These are phyloP conservation scores for Dothistroma septosporum DNA, from an alignment of 2,329 filamentous ascomycete species.

Conservation along the genomic window DNA sequence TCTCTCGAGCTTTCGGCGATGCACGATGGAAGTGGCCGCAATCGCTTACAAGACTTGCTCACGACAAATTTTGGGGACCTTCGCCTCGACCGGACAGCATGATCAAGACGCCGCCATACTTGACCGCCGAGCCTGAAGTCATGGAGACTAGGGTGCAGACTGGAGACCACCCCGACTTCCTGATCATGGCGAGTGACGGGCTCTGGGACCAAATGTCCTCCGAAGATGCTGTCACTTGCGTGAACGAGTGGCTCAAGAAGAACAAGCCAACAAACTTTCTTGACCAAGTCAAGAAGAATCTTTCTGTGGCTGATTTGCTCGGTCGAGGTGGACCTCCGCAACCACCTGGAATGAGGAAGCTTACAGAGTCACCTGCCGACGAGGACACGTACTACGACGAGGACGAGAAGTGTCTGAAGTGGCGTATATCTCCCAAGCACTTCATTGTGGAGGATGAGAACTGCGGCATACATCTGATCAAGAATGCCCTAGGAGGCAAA, in stretches of 20 bases:
- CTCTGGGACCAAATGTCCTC: slow-evolving; percentile 48
- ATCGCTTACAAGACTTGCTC: slow-evolving; percentile 45
- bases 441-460: slow-evolving; percentile 52
- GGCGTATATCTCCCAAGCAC: slow-evolving; percentile 41
- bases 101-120: slow-evolving; percentile 58
- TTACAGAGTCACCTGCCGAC: slow-evolving; percentile 8
- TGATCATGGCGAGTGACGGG: slow-evolving; percentile 65
- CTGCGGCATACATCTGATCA: slow-evolving; percentile 49
- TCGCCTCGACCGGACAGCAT: slow-evolving; percentile 41
- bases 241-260: slow-evolving; percentile 55
- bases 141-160: slow-evolving; percentile 52
- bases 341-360: slow-evolving; percentile 12
- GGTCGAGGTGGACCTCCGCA: background rate
- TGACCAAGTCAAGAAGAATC: slow-evolving; percentile 6
- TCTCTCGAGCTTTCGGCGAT: slow-evolving; percentile 66
- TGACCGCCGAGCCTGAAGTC: slow-evolving; percentile 64
- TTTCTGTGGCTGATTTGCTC: slow-evolving; percentile 4
- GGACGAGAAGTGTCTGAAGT: slow-evolving; percentile 38
- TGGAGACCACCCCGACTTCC: slow-evolving; percentile 49
- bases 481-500: slow-evolving; percentile 52
- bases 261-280: slow-evolving; percentile 29
- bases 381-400: slow-evolving; percentile 36
- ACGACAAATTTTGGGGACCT: slow-evolving; percentile 50
- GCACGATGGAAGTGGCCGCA: slow-evolving; percentile 63
- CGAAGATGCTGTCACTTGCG: slow-evolving; percentile 33